phyloP scores from a whole-genome alignment of 768 basidiomycete species.

The Russula brevipes region DNA sequence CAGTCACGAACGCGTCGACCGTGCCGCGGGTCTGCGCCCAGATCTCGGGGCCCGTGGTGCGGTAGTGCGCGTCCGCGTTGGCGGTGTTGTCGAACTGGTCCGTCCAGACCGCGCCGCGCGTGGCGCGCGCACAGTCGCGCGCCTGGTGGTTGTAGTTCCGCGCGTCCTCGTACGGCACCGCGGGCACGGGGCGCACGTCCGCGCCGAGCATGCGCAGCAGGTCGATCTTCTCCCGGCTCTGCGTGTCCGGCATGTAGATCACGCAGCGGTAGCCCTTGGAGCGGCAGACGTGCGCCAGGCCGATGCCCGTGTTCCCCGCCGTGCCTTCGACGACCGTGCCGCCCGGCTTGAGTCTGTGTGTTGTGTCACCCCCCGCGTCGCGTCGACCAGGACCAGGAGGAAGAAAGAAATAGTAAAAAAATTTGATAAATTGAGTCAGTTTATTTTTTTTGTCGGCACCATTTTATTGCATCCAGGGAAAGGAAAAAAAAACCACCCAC shows the following conservation, averaged over 20 bases:
- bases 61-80: constrained; percentile 84
- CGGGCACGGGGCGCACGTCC: constrained; percentile 93
- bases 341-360: constrained; percentile 71
- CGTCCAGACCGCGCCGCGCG: constrained; percentile 89
- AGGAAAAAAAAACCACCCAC: constrained; percentile 31
- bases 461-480: background rate
- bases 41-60: constrained; percentile 92
- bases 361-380: no score
- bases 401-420: no score
- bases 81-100: constrained; percentile 97
- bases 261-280: constrained; percentile 94
- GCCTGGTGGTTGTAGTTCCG: constrained; percentile 98
- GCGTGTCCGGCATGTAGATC: constrained; percentile 97
- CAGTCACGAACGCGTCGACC: constrained; percentile 87
- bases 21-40: constrained; percentile 81
- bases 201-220: constrained; percentile 95
- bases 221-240: constrained; percentile 99
- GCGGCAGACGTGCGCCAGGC: constrained; percentile 91
- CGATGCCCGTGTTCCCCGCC: constrained; percentile 97
- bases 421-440: background rate
- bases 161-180: constrained; percentile 93
- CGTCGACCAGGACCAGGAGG: no score
- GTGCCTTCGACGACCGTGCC: constrained; percentile 98
- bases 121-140: constrained; percentile 68
- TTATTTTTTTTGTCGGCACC: background rate